A percentile compares a stretch with the other conserved stretches of the same genome.
Evolutionary conservation across 2,329 filamentous ascomycete genomes (phyloP).

Genomic region (Colletotrichum coccodes): DNA sequence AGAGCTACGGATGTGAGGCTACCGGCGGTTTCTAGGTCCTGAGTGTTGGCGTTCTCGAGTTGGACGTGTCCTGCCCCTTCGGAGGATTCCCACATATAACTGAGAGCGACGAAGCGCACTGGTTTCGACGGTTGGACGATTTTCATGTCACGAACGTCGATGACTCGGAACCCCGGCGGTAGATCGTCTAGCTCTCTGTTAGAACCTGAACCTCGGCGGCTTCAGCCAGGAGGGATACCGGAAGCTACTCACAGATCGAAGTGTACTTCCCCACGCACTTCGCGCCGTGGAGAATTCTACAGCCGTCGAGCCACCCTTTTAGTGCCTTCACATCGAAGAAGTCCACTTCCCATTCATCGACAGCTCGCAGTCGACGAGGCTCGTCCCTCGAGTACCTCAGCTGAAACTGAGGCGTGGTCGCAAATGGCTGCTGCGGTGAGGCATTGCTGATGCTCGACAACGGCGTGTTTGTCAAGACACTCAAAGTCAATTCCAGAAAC

Average conservation of each 20-base stretch:
- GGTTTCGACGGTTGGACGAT: slow-evolving; percentile 47
- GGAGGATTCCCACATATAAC: slow-evolving; percentile 50
- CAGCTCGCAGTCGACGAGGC: not conserved
- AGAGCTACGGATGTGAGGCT: slow-evolving; percentile 33
- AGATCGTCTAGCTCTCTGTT: not conserved
- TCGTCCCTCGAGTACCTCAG: not conserved
- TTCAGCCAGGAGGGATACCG: too few relatives aligned
- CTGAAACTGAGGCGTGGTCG: slow-evolving; percentile 2
- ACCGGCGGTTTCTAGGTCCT: slow-evolving; percentile 37
- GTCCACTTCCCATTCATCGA: slow-evolving; percentile 5
- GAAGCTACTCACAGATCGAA: not conserved
- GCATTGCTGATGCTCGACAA: too few relatives aligned
- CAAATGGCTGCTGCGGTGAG: not conserved
- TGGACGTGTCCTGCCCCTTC: not conserved
- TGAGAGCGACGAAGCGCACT: slow-evolving; percentile 53
- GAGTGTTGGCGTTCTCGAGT: slow-evolving; percentile 36
- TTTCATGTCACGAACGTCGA: slow-evolving; percentile 49
- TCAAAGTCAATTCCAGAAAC: slow-evolving; percentile 16
- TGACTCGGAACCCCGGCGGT: slow-evolving; percentile 35
- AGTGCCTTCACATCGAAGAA: not conserved
- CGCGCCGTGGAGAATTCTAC: not conserved
- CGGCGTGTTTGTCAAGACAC: not conserved
- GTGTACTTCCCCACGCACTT: not conserved
- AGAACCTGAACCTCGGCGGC: not conserved
- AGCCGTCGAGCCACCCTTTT: slow-evolving; percentile 11